Conservation (phyloP, 2,329 filamentous ascomycete species). For the Alternaria angustiovoidea region DNA sequence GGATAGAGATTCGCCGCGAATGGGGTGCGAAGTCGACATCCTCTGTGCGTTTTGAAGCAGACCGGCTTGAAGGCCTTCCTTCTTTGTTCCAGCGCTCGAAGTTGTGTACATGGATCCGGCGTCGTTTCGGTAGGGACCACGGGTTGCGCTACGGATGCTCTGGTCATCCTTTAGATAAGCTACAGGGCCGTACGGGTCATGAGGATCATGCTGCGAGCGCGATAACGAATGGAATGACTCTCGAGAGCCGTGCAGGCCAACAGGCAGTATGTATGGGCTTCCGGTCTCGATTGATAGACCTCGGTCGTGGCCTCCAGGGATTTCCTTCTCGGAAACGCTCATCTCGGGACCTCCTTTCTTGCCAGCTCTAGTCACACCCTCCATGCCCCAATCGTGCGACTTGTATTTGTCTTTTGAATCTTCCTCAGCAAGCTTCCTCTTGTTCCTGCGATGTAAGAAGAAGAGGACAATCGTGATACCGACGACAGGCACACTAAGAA, state of each 20-base stretch:
- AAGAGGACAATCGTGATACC: constrained; percentile 72
- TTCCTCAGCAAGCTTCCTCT: constrained; percentile 75
- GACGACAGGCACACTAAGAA: constrained; percentile 75
- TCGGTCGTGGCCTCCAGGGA: constrained; percentile 49
- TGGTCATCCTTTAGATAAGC: constrained; percentile 62
- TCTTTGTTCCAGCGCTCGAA: constrained; percentile 57
- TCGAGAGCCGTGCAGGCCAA: constrained; percentile 76
- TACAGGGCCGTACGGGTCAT: constrained; percentile 83
- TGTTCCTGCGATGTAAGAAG: constrained; percentile 80
- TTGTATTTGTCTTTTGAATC: constrained; percentile 87
- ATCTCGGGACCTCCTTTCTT: constrained; percentile 57
- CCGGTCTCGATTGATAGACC: constrained; percentile 70
- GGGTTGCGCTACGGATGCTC: constrained; percentile 45
- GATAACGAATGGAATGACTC: constrained; percentile 90
- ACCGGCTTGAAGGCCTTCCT: constrained; percentile 58
- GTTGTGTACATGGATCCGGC: constrained; percentile 61
- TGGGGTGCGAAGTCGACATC: constrained; percentile 65
- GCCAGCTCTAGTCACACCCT: constrained; percentile 54
- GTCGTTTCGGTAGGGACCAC: constrained; percentile 41
- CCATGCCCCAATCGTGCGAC: constrained; percentile 91
- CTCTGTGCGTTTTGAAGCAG: constrained; percentile 65
- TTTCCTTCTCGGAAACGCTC: constrained; percentile 64
- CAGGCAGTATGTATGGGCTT: constrained; percentile 93
- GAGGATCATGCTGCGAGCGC: constrained; percentile 73
- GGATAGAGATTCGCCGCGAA: constrained; percentile 50